These are phyloP conservation scores for Fraxinus baroniana DNA, from an alignment of 305 asterid genomes.

Conservation along the genomic window DNA sequence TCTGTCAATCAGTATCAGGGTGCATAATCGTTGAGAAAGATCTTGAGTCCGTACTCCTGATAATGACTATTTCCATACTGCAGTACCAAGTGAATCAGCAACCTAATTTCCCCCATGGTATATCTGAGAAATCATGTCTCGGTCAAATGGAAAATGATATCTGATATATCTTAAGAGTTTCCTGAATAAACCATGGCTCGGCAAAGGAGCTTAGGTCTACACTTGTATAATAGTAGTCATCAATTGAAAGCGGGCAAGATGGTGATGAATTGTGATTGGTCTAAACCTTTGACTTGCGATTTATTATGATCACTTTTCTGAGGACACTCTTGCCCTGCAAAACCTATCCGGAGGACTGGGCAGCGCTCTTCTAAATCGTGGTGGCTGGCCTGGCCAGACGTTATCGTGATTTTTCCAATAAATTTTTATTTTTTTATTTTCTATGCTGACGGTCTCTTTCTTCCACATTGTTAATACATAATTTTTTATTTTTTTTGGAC, in stretches of 20 bases:
- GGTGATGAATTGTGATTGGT: neutral
- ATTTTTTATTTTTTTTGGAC: neutral
- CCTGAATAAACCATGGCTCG: too few species aligned
- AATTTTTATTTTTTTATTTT: neutral
- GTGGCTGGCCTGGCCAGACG: neutral
- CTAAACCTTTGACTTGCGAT: neutral
- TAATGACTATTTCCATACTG: too few species aligned
- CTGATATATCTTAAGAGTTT: neutral
- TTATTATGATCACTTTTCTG: neutral
- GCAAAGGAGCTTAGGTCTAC: neutral
- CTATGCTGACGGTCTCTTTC: neutral
- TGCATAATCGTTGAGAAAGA: neutral
- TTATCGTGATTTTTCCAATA: neutral
- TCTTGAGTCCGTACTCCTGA: neutral
- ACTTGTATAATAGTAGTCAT: constrained; percentile 28
- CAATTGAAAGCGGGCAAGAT: constrained; percentile 23
- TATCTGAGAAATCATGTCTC: neutral
- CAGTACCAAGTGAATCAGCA: too few species aligned
- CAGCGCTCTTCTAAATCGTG: neutral
- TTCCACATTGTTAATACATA: neutral
- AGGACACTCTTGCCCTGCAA: neutral
- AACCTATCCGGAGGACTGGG: neutral
- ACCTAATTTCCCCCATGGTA: neutral
- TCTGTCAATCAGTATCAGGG: neutral
- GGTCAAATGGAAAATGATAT: too few species aligned